Evolutionary conservation across 768 basidiomycete species (phyloP).

Genomic region (Ramaria rubella): DNA sequence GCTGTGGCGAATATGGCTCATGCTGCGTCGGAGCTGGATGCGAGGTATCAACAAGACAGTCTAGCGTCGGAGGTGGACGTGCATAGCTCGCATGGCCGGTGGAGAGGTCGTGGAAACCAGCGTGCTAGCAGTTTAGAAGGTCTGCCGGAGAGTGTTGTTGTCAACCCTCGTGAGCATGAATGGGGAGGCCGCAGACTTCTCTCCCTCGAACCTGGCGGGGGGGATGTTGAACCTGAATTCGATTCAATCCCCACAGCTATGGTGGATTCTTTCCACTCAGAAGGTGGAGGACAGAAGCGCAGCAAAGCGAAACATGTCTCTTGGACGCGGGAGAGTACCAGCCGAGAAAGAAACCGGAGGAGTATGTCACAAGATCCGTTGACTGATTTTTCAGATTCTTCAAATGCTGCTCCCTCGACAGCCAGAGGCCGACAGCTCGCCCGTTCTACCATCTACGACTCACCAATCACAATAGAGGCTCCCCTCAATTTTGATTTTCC

Average conservation of each 20-base stretch:
- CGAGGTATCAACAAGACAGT: background rate
- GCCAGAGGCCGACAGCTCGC: conserved; percentile 2
- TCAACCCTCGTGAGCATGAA: background rate
- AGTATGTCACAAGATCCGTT: background rate
- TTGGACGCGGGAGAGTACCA: conserved; percentile 55
- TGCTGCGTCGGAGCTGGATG: conserved; percentile 22
- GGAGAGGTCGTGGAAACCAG: background rate
- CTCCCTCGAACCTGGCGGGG: conserved; percentile 22
- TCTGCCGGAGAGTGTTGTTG: background rate
- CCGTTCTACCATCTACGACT: background rate
- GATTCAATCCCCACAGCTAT: conserved; percentile 51
- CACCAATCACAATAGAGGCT: background rate
- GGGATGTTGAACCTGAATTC: conserved; percentile 33
- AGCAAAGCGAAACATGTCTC: conserved; percentile 48
- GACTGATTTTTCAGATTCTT: background rate
- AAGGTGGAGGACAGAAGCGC: conserved; percentile 38
- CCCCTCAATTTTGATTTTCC: background rate
- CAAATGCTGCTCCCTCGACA: background rate
- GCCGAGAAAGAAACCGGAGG: background rate
- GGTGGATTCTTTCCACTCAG: conserved; percentile 75
- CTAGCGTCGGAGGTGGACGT: background rate
- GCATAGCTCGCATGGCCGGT: background rate
- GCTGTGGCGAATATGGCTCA: conserved; percentile 69
- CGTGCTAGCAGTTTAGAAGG: conserved; percentile 1
- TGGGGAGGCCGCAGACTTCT: background rate